phyloP scores from a whole-genome alignment of 2,329 filamentous ascomycete genomes.

The Fusarium torreyae region DNA sequence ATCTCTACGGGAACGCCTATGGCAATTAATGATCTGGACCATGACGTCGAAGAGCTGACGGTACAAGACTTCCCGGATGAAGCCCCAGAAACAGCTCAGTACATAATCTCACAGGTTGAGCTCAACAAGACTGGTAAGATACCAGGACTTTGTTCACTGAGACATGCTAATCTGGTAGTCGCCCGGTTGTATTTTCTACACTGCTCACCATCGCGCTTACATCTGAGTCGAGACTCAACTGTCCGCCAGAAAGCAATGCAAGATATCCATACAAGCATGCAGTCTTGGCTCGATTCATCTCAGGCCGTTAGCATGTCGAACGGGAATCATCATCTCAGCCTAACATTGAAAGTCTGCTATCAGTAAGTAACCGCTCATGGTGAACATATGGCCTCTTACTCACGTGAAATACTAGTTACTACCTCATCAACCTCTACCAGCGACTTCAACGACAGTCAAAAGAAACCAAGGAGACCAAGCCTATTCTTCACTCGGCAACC shows the following conservation, averaged over 20 bases:
- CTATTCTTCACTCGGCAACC: fast-evolving
- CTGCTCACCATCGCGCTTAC: background rate
- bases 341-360: background rate
- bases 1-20: background rate
- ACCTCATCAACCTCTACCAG: background rate
- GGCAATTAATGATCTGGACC: background rate
- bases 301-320: background rate
- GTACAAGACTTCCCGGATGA: background rate
- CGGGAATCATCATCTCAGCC: background rate
- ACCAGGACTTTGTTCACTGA: fast-evolving
- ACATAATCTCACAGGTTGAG: background rate
- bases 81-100: background rate
- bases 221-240: fast-evolving
- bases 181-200: conserved; percentile 1
- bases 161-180: background rate
- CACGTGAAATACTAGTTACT: background rate
- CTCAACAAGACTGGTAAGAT: background rate
- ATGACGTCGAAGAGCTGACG: background rate
- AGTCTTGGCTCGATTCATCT: background rate
- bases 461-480: background rate
- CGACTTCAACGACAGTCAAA: background rate
- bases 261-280: fast-evolving
- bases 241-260: background rate
- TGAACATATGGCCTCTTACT: fast-evolving
- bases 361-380: background rate